Base-by-base conservation (phyloP, 257 asterid genomes). In the Solanum dulcamara region DNA sequence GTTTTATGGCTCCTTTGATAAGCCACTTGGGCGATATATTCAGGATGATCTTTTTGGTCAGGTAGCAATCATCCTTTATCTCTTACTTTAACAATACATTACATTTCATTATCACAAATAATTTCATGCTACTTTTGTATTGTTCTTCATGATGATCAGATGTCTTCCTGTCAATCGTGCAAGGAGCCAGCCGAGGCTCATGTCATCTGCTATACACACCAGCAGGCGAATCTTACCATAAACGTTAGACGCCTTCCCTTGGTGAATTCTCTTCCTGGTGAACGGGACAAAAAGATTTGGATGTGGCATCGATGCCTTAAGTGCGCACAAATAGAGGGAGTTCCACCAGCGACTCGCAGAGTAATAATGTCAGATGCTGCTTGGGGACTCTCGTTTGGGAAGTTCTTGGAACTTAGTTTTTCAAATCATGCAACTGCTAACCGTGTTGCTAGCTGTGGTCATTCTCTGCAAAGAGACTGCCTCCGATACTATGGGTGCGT, bases 221-320 rank as follows among this genome's bases (percentile, higher is more conserved):
- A 91, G 87, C 92, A 92, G 82, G 99, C 95, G 30, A 97, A 95
- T 90, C 98, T 97, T 51, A 97, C 98, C 0, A 92, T 97, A 87
- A 97, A 92, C 32, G 96, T 94, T 50, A 90, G 88, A 81, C 91
- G 90, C 22, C 87, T 94, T 60, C 92, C 93, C 37, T 87, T 93
- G 10, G 90, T 86, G 81, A 92, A 88, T 79, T 79, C 64, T 87
- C 97, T 97, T 87, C 97, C 96, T 42, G 98, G 98, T 48, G 98
- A 92, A 87, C 88, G 89, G 42, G 99, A 95, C 87, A 96, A 98
- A 80, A 97, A 93, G 93, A 95, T 97, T 86, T 97, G 99, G 99
- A 97, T 97, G 99, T 97, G 99, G 99, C 99, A 97, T 83, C 88
- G 99, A 86, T 97, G 99, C 92, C 95, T 97, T 83, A 91, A 86